Conservation (phyloP, 2,329 filamentous ascomycete species). For the Monilinia laxa region DNA sequence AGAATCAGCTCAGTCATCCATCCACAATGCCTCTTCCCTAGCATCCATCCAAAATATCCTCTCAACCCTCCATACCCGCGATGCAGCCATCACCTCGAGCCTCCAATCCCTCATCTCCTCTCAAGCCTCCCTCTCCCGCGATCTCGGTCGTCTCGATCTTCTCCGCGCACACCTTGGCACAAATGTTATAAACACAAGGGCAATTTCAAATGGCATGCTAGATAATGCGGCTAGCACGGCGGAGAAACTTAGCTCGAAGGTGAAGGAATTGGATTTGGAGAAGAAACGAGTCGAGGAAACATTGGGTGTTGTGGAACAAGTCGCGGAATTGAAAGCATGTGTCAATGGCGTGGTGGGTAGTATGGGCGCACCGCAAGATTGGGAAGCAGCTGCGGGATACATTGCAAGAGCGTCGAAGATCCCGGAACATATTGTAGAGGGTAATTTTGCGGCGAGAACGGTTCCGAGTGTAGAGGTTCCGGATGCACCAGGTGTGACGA, state of each 20-base stretch:
- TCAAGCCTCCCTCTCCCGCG: slow-evolving; percentile 82
- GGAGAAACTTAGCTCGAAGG: slow-evolving; percentile 78
- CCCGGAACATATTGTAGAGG: slow-evolving; percentile 74
- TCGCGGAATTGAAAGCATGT: slow-evolving; percentile 94
- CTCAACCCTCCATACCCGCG: slow-evolving; percentile 70
- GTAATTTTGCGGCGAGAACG: slow-evolving; percentile 85
- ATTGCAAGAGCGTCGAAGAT: slow-evolving; percentile 79
- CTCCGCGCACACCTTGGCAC: slow-evolving; percentile 84
- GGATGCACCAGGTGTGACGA: slow-evolving; percentile 81
- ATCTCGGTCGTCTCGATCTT: slow-evolving; percentile 83
- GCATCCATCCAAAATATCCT: slow-evolving; percentile 79
- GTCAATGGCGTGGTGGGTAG: slow-evolving; percentile 91
- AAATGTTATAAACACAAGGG: slow-evolving; percentile 78
- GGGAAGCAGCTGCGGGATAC: slow-evolving; percentile 94
- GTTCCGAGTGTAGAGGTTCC: slow-evolving; percentile 96
- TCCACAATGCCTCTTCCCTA: slow-evolving; percentile 71
- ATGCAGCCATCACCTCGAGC: slow-evolving; percentile 69
- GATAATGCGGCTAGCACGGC: slow-evolving; percentile 83
- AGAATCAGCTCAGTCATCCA: slow-evolving; percentile 34
- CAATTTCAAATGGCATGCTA: slow-evolving; percentile 88
- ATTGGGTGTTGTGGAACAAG: slow-evolving; percentile 88
- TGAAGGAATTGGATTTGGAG: slow-evolving; percentile 85
- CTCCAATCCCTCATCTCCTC: slow-evolving; percentile 77
- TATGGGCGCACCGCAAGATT: slow-evolving; percentile 97
- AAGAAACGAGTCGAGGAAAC: slow-evolving; percentile 90